These are phyloP conservation scores for Mrakia gelida DNA, from an alignment of 768 basidiomycete genomes.

Conservation along the genomic window DNA sequence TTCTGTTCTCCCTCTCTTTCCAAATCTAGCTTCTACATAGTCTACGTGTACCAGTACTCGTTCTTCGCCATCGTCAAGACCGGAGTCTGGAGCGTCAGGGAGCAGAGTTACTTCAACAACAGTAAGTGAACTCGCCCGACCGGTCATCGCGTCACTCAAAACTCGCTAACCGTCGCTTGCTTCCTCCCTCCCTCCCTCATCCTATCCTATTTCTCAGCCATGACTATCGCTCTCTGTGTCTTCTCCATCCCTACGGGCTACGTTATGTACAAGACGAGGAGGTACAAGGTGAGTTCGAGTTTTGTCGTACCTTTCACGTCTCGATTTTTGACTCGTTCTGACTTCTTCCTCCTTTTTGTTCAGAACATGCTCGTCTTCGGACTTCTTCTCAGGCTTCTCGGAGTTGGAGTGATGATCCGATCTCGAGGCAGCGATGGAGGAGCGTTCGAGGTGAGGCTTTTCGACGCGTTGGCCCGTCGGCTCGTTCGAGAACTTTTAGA, in stretches of 20 bases:
- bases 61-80: slow-evolving; percentile 7
- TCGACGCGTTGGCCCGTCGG: too few relatives aligned
- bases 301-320: too few relatives aligned
- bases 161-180: too few relatives aligned
- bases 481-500: too few relatives aligned
- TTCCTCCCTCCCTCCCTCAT: too few relatives aligned
- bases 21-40: slow-evolving; percentile 34
- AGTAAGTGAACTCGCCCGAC: neutral
- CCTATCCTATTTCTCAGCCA: neutral
- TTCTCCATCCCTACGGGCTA: neutral
- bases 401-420: slow-evolving; percentile 52
- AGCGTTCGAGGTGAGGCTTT: slow-evolving; percentile 2
- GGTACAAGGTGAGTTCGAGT: neutral
- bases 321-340: too few relatives aligned
- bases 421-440: slow-evolving; percentile 58
- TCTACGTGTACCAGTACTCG: slow-evolving; percentile 68
- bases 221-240: neutral
- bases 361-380: slow-evolving; percentile 55
- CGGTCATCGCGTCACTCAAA: too few relatives aligned
- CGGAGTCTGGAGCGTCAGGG: neutral
- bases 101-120: neutral
- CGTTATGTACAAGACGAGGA: neutral
- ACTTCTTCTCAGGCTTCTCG: slow-evolving; percentile 59
- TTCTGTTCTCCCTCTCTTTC: neutral
- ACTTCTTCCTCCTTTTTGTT: neutral